Evolutionary conservation across 2,329 filamentous ascomycete species (phyloP).

Genomic region (Colletotrichum ledebouriae): DNA sequence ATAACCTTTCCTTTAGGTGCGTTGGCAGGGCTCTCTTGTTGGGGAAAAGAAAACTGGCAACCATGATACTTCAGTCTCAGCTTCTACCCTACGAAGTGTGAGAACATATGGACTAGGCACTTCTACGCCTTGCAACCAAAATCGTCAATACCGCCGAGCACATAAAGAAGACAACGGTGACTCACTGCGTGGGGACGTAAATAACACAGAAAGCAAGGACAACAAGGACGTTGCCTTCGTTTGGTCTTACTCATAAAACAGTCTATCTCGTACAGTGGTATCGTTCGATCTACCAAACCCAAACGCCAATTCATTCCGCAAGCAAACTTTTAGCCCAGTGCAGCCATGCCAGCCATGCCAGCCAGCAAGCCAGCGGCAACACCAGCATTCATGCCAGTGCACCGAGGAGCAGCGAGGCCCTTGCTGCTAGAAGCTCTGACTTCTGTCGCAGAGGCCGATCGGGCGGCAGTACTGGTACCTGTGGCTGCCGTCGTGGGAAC

Average conservation of each 20-base stretch:
- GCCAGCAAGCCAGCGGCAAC: constrained; percentile 20
- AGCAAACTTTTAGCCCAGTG: constrained; percentile 15
- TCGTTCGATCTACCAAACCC: not conserved
- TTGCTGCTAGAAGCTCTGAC: constrained; percentile 45
- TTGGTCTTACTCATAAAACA: not conserved
- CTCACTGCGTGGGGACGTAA: no score
- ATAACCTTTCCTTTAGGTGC: no score
- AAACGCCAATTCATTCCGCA: constrained; percentile 1
- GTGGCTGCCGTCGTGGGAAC: constrained; percentile 47
- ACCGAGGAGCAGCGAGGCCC: constrained; percentile 20
- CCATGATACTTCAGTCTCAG: no score
- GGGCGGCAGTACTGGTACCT: constrained; percentile 43
- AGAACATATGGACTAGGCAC: no score
- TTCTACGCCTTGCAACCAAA: no score
- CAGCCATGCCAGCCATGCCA: constrained; percentile 33
- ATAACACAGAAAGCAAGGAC: not conserved
- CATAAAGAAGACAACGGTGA: no score
- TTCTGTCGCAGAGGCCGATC: constrained; percentile 45
- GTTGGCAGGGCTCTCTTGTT: no score
- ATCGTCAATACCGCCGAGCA: no score
- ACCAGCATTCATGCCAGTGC: constrained; percentile 28
- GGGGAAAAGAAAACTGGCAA: no score
- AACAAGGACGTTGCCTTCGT: not conserved
- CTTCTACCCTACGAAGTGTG: no score
- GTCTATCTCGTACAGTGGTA: constrained; percentile 13